Base-by-base conservation (phyloP, 495 filamentous ascomycete genomes). In the Neurospora sp. region DNA sequence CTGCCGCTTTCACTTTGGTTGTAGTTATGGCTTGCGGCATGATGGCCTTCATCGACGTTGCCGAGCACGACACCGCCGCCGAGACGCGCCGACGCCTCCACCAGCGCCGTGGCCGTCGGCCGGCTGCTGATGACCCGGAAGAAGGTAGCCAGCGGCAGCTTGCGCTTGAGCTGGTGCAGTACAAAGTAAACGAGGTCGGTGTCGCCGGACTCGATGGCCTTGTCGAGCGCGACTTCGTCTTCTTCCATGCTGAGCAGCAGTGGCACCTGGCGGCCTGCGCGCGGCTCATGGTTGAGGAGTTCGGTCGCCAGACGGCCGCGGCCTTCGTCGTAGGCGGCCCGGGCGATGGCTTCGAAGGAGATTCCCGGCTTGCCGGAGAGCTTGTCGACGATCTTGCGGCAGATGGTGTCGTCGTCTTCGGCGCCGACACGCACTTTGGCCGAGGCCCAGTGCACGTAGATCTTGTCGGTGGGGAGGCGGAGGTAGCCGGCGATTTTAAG, bases 401-500 rank as follows among this genome's bases (percentile, higher is more conserved):
- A 97, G 69, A 98, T 93, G 4, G 89, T 88, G 70, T 96, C 94
- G 78, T 98, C 96, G 74, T 95, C 91, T 62, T 92, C 93, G 5
- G 91, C 87, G 2, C 94, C 94, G 5, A 91, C 84, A 31, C 93
- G 91, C 36, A 98, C 96, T 81, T 98, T 99, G 80, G 96, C 90
- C 34, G 92, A 92, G 13, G 96, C 96, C 96, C 96, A 99, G 80
- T 97, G 94, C 17, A 96, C 94, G 76, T 97, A 97, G 71, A 99
- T 96, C 71, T 88, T 90, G 77, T 96, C 93, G 10, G 93, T 93
- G 2, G 96, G 91, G 19, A 99, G 87, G 59, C 90, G 90, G 0
- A 99, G 86, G 79, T 93, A 98, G 72, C 93, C 91, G 3, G 95
- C 94, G n/a, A 98, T 87, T 19, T 91, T 89, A 31, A 99, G 89